These are phyloP conservation scores for Powellomyces hirtus DNA, from an alignment of 192 early-diverging fungal species.

Conservation along the genomic window DNA sequence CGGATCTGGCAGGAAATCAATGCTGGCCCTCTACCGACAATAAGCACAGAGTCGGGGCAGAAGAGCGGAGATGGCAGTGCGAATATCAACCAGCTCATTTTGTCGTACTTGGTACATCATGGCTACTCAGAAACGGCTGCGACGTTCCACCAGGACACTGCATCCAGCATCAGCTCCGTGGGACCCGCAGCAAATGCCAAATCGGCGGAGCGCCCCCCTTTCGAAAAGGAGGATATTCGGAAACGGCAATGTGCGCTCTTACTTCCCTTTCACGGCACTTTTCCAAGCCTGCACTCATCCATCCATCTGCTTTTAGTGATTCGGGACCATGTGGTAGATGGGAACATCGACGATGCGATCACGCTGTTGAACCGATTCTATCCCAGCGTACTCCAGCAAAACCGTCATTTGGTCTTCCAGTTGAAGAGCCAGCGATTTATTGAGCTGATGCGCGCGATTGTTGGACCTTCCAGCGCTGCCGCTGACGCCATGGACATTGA, in stretches of 20 bases:
- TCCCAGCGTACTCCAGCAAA: conserved; percentile 60
- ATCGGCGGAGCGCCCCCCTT: conserved; percentile 29
- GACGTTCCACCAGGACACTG: conserved; percentile 44
- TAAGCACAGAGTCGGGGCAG: neutral
- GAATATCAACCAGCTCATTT: conserved; percentile 61
- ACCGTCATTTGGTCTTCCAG: conserved; percentile 69
- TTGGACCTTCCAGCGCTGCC: neutral
- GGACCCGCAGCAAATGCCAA: neutral
- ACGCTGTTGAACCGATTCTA: conserved; percentile 63
- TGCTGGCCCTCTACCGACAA: conserved; percentile 14
- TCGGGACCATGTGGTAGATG: conserved; percentile 57
- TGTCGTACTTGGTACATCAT: conserved; percentile 79
- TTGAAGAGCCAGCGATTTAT: conserved; percentile 85
- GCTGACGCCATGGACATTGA: conserved; percentile 53
- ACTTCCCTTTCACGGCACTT: too few species aligned
- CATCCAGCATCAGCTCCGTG: neutral
- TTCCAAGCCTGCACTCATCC: too few species aligned
- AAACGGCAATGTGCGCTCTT: conserved; percentile 16
- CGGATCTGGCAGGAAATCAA: conserved; percentile 26
- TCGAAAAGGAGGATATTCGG: conserved; percentile 12
- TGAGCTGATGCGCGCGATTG: conserved; percentile 66
- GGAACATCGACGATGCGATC: conserved; percentile 76
- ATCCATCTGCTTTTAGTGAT: conserved; percentile 40
- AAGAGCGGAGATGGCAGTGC: neutral
- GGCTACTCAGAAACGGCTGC: conserved; percentile 78